These are phyloP conservation scores for Entomortierella chlamydospora DNA, from an alignment of 192 early-diverging fungal species.

Conservation along the genomic window DNA sequence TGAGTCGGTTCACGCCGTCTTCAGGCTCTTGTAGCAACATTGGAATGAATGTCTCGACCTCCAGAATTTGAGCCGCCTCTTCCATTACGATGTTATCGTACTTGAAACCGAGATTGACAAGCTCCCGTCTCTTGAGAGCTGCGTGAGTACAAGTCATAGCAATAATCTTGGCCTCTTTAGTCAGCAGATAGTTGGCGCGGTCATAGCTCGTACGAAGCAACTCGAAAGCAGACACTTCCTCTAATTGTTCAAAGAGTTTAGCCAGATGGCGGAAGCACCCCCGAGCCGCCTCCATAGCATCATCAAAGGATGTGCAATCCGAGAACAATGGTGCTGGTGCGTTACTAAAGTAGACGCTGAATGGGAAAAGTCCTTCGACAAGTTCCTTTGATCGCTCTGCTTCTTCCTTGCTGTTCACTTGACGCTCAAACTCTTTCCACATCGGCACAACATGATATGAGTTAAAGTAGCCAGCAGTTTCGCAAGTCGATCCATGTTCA, in stretches of 20 bases:
- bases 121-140: slow-evolving; percentile 88
- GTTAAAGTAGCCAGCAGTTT: slow-evolving; percentile 93
- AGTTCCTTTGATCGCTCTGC: slow-evolving; percentile 36
- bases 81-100: slow-evolving; percentile 98
- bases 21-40: slow-evolving; percentile 84
- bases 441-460: slow-evolving; percentile 76
- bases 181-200: slow-evolving; percentile 90
- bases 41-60: slow-evolving; percentile 96
- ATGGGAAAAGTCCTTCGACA: slow-evolving; percentile 80
- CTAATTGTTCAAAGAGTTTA: slow-evolving; percentile 86
- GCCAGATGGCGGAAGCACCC: slow-evolving; percentile 89
- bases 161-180: slow-evolving; percentile 96
- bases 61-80: slow-evolving; percentile 95
- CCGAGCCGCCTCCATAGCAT: slow-evolving; percentile 69
- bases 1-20: slow-evolving; percentile 72
- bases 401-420: slow-evolving; percentile 15
- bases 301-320: slow-evolving; percentile 56
- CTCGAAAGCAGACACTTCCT: slow-evolving; percentile 95
- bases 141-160: slow-evolving; percentile 99
- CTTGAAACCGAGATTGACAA: slow-evolving; percentile 91
- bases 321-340: slow-evolving; percentile 80
- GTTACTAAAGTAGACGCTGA: slow-evolving; percentile 78
- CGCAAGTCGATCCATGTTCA: slow-evolving; percentile 92
- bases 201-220: slow-evolving; percentile 82
- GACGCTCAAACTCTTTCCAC: slow-evolving; percentile 67